Conservation (phyloP, 2,329 filamentous ascomycete species). For the Stenocarpella maydis region DNA sequence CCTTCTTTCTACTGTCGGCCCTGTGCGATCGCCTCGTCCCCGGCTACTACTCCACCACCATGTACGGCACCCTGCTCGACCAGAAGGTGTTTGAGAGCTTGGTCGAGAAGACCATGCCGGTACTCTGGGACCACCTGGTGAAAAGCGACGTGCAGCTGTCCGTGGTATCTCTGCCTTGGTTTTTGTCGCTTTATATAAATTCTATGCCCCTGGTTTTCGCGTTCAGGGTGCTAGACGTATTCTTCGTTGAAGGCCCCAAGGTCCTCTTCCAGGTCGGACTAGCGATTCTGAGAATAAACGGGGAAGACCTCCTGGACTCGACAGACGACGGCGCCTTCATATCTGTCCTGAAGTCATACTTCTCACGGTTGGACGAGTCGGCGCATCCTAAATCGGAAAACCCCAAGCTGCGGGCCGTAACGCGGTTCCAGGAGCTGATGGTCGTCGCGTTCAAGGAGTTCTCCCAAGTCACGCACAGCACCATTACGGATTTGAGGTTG, state of each 20-base stretch:
- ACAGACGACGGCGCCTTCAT: slow-evolving; percentile 97
- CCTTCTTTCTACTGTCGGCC: slow-evolving; percentile 91
- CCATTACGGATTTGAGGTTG: slow-evolving; percentile 84
- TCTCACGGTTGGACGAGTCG: slow-evolving; percentile 90
- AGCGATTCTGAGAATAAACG: slow-evolving; percentile 96
- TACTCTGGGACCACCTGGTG: slow-evolving; percentile 97
- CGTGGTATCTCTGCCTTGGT: slow-evolving; percentile 97
- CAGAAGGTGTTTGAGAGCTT: slow-evolving; percentile 97
- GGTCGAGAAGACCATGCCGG: slow-evolving; percentile 98
- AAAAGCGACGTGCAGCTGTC: slow-evolving; percentile 97
- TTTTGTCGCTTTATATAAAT: slow-evolving; percentile 97
- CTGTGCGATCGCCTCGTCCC: slow-evolving; percentile 93
- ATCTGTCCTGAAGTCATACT: slow-evolving; percentile 93
- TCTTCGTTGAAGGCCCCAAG: slow-evolving; percentile 97
- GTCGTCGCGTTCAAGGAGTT: slow-evolving; percentile 99
- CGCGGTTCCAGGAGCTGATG: slow-evolving; percentile 97
- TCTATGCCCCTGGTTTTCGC: slow-evolving; percentile 99
- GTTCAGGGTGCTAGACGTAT: slow-evolving; percentile 95
- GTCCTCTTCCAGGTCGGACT: slow-evolving; percentile 96
- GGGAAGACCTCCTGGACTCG: slow-evolving; percentile 92
- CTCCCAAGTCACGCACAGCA: slow-evolving; percentile 91
- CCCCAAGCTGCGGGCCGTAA: slow-evolving; percentile 90
- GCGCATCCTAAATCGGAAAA: slow-evolving; percentile 97
- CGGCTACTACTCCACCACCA: slow-evolving; percentile 97
- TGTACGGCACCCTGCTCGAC: slow-evolving; percentile 97